Evolutionary conservation across 169 alveolate species (phyloP).

Genomic region (Plasmodium relictum): DNA sequence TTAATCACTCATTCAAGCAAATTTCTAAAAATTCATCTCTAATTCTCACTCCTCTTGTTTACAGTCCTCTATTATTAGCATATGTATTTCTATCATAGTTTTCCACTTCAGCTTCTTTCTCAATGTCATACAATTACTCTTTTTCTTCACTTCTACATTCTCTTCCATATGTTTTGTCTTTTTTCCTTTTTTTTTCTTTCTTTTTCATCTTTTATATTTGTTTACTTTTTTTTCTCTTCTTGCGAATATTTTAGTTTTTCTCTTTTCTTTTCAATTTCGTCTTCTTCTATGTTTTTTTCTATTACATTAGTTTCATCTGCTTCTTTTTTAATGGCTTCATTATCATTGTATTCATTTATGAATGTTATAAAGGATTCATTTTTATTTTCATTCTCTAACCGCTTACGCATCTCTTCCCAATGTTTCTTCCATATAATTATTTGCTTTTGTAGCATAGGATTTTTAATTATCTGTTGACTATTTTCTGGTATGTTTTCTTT

Average conservation of each 20-base stretch:
- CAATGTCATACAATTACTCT: neutral
- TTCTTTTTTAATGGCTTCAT: too few species aligned
- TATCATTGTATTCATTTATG: too few species aligned
- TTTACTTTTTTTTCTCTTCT: neutral
- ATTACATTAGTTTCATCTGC: neutral
- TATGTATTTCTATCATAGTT: slow-evolving; percentile 7
- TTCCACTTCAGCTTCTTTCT: neutral
- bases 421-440: slow-evolving; percentile 1
- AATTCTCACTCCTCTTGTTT: neutral
- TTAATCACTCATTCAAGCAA: neutral
- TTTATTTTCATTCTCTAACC: neutral
- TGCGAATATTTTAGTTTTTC: too few species aligned
- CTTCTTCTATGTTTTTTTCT: neutral
- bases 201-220: too few species aligned
- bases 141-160: neutral
- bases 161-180: neutral
- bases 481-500: too few species aligned
- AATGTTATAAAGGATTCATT: too few species aligned
- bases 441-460: neutral
- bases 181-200: neutral
- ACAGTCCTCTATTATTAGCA: neutral
- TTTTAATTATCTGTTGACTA: too few species aligned
- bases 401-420: neutral
- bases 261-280: too few species aligned
- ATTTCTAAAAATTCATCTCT: neutral